These are phyloP conservation scores for Viridothelium virens DNA, from an alignment of 495 filamentous ascomycete genomes.

Conservation along the genomic window DNA sequence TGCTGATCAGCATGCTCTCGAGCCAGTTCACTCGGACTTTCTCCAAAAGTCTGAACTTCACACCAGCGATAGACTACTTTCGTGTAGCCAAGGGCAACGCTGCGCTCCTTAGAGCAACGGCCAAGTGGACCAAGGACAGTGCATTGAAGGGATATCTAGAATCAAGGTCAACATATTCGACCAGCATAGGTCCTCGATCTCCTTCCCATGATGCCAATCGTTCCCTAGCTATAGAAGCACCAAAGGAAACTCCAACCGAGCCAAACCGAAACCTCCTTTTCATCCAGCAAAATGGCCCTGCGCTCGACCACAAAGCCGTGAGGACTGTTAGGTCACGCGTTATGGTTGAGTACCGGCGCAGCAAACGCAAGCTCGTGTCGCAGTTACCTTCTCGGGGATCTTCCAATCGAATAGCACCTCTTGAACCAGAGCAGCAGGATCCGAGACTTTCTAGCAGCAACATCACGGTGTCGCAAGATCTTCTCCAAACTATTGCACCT, in stretches of 20 bases:
- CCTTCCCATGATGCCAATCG: not conserved
- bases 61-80: conserved; percentile 1
- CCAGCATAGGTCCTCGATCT: not conserved
- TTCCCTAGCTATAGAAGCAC: not conserved
- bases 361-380: not conserved
- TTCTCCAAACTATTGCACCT: not conserved
- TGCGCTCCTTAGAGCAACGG: conserved; percentile 2
- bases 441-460: not conserved
- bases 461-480: not conserved
- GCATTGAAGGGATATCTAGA: not conserved
- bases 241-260: not conserved
- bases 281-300: conserved; percentile 4
- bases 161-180: not conserved
- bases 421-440: not conserved
- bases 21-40: conserved; percentile 1
- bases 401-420: not conserved
- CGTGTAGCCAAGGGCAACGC: conserved; percentile 7
- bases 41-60: not conserved
- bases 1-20: not conserved
- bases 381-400: not conserved
- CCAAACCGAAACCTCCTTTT: not conserved
- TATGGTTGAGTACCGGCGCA: conserved; percentile 1
- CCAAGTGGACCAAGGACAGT: not conserved
- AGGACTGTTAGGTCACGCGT: not conserved
- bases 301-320: not conserved